Percentiles rank a stretch among this genome's conserved stretches.
Conservation (phyloP, 306 rosid genomes). For the Medicago ruthenica region DNA sequence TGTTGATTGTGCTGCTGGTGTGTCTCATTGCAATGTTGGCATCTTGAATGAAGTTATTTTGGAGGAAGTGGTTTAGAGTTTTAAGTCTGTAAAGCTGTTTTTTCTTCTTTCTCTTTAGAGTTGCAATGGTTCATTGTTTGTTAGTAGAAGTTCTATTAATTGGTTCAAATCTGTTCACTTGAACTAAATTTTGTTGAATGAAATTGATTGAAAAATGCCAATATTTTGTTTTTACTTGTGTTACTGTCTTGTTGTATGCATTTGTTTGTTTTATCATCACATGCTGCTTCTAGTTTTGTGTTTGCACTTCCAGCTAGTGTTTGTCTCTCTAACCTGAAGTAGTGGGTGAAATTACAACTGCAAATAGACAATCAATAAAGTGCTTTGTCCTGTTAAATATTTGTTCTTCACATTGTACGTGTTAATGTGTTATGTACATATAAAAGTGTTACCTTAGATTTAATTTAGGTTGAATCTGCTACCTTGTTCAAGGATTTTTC, state of each 20-base stretch:
- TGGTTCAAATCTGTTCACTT: conserved; percentile 37
- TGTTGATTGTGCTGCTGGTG: conserved; percentile 67
- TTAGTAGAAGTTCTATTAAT: conserved; percentile 29
- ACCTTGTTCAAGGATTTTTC: conserved; percentile 80
- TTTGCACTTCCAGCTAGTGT: not conserved
- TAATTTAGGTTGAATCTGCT: not conserved
- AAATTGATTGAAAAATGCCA: conserved; percentile 27
- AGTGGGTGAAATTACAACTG: conserved; percentile 16
- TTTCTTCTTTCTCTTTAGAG: not conserved
- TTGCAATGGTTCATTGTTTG: conserved; percentile 29
- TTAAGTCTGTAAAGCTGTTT: conserved; percentile 35
- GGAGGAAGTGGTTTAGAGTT: conserved; percentile 37
- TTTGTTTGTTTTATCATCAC: conserved; percentile 3
- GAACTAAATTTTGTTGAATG: conserved; percentile 35
- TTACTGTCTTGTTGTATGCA: not conserved
- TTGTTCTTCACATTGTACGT: not conserved
- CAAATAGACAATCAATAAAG: not conserved
- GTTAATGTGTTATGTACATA: not conserved
- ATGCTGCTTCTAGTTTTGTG: not conserved
- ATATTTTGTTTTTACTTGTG: not conserved
- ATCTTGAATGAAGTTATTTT: conserved; percentile 50
- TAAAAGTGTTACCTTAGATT: not conserved
- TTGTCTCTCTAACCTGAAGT: not conserved
- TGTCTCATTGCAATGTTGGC: conserved; percentile 65
- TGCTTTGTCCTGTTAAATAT: conserved; percentile 8